phyloP scores from a whole-genome alignment of 768 basidiomycete species.

The Lactifluus pinguis region DNA sequence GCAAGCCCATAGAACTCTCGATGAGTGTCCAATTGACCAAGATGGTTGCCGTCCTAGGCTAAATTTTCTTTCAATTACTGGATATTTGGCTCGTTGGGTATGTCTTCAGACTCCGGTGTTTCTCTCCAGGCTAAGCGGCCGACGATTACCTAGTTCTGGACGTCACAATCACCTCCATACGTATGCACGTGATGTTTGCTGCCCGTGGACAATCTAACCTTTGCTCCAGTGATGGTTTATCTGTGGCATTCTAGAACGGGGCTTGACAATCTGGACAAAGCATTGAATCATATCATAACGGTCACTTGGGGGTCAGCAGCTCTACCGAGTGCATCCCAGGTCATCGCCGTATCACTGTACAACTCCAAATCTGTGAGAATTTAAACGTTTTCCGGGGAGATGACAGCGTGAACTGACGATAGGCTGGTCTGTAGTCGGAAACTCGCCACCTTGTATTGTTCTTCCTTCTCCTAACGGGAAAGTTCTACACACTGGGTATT shows the following conservation, averaged over 20 bases:
- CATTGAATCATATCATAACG: conserved; percentile 31
- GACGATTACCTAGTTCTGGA: conserved; percentile 31
- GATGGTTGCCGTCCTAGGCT: conserved; percentile 24
- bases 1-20: not conserved
- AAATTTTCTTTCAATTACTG: conserved; percentile 37
- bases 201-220: not conserved
- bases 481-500: conserved; percentile 32
- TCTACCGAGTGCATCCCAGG: conserved; percentile 29
- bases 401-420: not conserved
- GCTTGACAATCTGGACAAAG: conserved; percentile 30
- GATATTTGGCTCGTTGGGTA: conserved; percentile 37
- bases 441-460: conserved; percentile 32
- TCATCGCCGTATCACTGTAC: conserved; percentile 26
- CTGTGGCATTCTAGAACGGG: conserved; percentile 35
- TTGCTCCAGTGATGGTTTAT: conserved; percentile 29
- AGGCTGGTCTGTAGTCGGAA: not conserved
- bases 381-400: conserved; percentile 1
- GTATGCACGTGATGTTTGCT: conserved; percentile 22
- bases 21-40: not conserved
- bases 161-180: conserved; percentile 30
- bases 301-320: conserved; percentile 34
- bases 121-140: not conserved
- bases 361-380: conserved; percentile 28
- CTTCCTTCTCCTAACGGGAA: conserved; percentile 42
- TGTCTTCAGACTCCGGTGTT: not conserved